Evolutionary conservation across 371 early-diverging fungal genomes (phyloP), one percentile per base, ranked within the genome.

Genomic region (Choanephora cucurbitarum): DNA sequence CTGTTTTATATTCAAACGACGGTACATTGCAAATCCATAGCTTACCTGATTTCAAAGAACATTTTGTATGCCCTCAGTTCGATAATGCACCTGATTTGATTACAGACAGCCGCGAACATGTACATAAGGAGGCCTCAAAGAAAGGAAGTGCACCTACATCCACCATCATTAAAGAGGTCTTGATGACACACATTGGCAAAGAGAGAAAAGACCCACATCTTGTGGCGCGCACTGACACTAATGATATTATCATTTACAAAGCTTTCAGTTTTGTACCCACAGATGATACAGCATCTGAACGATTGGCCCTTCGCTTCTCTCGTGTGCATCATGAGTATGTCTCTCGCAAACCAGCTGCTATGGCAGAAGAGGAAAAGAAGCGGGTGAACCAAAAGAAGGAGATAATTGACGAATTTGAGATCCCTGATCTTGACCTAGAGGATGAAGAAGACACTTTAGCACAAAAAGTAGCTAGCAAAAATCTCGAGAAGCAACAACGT

Each of bases 241-340:
- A 83, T n/a, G 91, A 93, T 58, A 77, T 92, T 11, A 69, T 87
- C 14, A 81, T 91, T 1, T 93, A 91, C 70, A 83, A 84, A 57
- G 81, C 86, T 9, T 87, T 86, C 57, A 63, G 66, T 40, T 82
- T 77, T 49, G 51, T 81, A 23, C 72, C 82, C 0, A 57, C 60
- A 3, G 45, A 42, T 15, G 76, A 21, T 57, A 60, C 24, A 45
- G 49, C 8, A 56, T 49, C 56, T 1, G 63, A 82, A 33, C 84
- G 91, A 15, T 68, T 93, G 5, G 88, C 90, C 0, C 67, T 91
- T 21, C 84, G 91, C 15, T 85, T 93, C 55, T 76, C 83, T 7
- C 85, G 88, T 7, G 75, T 89, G 3, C 84, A 83, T 7, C 85
- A 90, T 54, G 85, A 84, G 21, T 82, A 87, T 24, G 78, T 91